phyloP scores from a whole-genome alignment of 495 filamentous ascomycete genomes.

The Penicillium nucicola region DNA sequence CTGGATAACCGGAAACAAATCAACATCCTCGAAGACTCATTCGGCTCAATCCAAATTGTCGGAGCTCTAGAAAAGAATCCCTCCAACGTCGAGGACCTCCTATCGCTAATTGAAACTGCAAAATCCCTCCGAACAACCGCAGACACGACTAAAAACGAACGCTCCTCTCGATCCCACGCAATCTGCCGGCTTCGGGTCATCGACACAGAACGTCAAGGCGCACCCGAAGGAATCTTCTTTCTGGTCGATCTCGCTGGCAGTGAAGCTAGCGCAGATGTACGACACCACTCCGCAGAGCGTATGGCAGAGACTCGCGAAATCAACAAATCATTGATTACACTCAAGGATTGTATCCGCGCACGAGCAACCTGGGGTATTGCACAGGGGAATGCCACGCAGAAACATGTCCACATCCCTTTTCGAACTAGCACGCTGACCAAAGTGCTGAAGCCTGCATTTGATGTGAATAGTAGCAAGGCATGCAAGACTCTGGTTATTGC shows the following conservation, averaged over 20 bases:
- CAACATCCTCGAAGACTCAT: too few species aligned
- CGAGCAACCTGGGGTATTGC: slow-evolving; percentile 1
- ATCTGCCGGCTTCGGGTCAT: slow-evolving; percentile 45
- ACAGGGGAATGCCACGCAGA: slow-evolving; percentile 3
- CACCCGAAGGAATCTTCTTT: slow-evolving; percentile 36
- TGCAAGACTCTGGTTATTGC: slow-evolving; percentile 32
- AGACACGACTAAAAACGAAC: slow-evolving; percentile 38
- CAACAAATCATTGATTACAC: slow-evolving; percentile 39
- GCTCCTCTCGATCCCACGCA: slow-evolving; percentile 46
- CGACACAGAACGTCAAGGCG: slow-evolving; percentile 16
- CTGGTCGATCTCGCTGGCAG: slow-evolving; percentile 48
- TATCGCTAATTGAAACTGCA: slow-evolving; percentile 16
- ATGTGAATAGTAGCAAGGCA: slow-evolving; percentile 5
- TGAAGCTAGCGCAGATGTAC: slow-evolving; percentile 33
- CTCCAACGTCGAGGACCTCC: slow-evolving; percentile 13
- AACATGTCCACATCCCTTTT: slow-evolving; percentile 30
- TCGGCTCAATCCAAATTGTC: slow-evolving; percentile 25
- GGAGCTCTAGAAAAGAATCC: slow-evolving; percentile 15
- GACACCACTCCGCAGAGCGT: slow-evolving; percentile 22
- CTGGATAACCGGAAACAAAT: too few species aligned
- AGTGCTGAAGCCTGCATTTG: slow-evolving; percentile 32
- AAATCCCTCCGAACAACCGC: slow-evolving; percentile 19
- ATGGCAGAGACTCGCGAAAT: slow-evolving; percentile 45
- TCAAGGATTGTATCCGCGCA: slow-evolving; percentile 40
- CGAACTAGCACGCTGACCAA: slow-evolving; percentile 33